Conservation (phyloP, 1,284 basidiomycete species). For the Vanrija sp. region DNA sequence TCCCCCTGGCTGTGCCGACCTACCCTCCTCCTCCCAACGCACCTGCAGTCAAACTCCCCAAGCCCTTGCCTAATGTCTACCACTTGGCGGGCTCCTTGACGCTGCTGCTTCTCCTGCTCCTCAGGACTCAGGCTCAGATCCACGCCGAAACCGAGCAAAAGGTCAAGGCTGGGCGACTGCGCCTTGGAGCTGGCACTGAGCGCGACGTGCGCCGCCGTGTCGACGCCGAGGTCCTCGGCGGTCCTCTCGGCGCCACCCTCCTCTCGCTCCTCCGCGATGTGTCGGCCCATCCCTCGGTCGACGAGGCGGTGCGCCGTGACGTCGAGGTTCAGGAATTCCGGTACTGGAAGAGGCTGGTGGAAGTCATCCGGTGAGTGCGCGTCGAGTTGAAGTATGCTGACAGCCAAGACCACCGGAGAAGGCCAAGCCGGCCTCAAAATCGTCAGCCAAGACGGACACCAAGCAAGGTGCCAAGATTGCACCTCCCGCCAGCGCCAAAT, state of each 20-base stretch:
- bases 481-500: no score
- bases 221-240: constrained; percentile 43
- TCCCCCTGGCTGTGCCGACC: constrained; percentile 35
- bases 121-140: constrained; percentile 60
- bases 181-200: constrained; percentile 65
- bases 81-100: constrained; percentile 51
- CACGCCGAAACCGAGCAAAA: constrained; percentile 59
- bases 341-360: constrained; percentile 40
- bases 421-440: constrained; percentile 2
- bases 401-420: neutral
- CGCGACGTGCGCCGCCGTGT: constrained; percentile 63
- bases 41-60: constrained; percentile 46
- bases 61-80: constrained; percentile 48
- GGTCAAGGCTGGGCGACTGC: constrained; percentile 67
- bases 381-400: neutral
- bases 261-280: constrained; percentile 37
- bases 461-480: constrained; percentile 1
- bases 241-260: constrained; percentile 39
- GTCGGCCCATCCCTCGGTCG: constrained; percentile 30
- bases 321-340: constrained; percentile 43
- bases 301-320: constrained; percentile 34
- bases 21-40: constrained; percentile 66
- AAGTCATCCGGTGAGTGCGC: constrained; percentile 14
- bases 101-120: constrained; percentile 47
- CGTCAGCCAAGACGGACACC: neutral